phyloP scores from a whole-genome alignment of 2,329 filamentous ascomycete genomes.

The Nannizzia gypsea region DNA sequence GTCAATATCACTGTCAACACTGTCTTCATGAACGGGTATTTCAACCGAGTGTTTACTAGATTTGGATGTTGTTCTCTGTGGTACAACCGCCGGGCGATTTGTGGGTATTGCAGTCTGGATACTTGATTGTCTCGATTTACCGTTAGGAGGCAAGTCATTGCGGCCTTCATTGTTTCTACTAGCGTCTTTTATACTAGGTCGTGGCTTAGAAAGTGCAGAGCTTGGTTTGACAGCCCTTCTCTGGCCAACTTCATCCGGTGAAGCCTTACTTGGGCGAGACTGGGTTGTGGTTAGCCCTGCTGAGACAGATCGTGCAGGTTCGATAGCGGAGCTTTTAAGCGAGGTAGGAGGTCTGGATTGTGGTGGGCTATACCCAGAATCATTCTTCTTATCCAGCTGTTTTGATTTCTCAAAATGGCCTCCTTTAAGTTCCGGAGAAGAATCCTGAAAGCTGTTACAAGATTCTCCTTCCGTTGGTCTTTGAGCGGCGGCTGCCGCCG shows the following conservation, averaged over 20 bases:
- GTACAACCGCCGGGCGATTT: background rate
- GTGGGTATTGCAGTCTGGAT: background rate
- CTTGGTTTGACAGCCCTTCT: background rate
- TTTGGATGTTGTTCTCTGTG: background rate
- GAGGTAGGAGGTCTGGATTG: background rate
- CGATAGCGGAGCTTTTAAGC: background rate
- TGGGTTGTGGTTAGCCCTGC: background rate
- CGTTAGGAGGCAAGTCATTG: background rate
- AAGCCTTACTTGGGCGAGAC: background rate
- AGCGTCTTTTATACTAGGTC: background rate
- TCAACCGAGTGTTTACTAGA: background rate
- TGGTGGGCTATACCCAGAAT: background rate
- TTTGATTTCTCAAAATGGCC: background rate
- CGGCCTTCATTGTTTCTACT: background rate
- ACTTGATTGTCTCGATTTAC: background rate
- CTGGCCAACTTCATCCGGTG: background rate
- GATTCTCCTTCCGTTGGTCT: background rate
- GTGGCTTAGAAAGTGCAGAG: background rate
- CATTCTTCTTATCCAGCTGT: background rate
- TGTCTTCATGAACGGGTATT: background rate
- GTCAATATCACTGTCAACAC: slow-evolving; percentile 27
- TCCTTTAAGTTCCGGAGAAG: background rate
- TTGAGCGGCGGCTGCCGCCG: slow-evolving; percentile 6
- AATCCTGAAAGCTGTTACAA: background rate
- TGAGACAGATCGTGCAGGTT: background rate